Base-by-base conservation (phyloP, 306 rosid genomes). In the Carpinus fangiana region DNA sequence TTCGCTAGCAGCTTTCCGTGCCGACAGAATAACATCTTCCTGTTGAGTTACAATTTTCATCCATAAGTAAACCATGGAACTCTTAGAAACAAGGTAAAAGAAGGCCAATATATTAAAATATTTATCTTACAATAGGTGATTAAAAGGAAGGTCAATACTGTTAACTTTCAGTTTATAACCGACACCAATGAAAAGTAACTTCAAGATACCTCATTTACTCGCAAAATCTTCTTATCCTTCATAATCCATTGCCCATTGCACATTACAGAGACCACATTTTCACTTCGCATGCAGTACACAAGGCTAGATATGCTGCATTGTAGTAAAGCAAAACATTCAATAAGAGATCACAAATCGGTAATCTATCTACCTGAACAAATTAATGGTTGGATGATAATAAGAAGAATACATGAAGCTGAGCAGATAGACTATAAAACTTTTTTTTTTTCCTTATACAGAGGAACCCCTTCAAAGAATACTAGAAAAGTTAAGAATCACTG, bases 231-330 rank as follows among this genome's bases (percentile, higher is more conserved):
- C 89, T 88, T 90, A 77, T 92, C 84, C 88, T 86, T 88, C 97
- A 92, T 90, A 80, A 94, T 92, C 98, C 97, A 94, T 43, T 21
- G 78, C 31, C 98, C 96, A 38, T 92, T 89, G 90, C 97, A 94
- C 90, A 94, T 94, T 51, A 94, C 90, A 75, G 94, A 85, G 46
- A 82, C 84, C 76, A 90, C 84, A 68, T 92, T 92, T 87, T 94
- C 94, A 54, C 93, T 89, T 77, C 97, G 85, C 97, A 93, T 90
- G 80, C 90, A 76, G 76, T 92, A 92, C 20, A 93, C 96, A 36
- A 93, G 85, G 89, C 88, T 87, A 56, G 97, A 93, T 83, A 92
- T 84, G 86, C 98, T 93, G 93, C 89, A 79, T 21, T 36, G 48
- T 78, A 61, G 46, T 28, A 62, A 67, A 76, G 83, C 61, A 76